These are phyloP conservation scores for Trametes pubescens DNA, from an alignment of 1,284 basidiomycete species.

Conservation along the genomic window DNA sequence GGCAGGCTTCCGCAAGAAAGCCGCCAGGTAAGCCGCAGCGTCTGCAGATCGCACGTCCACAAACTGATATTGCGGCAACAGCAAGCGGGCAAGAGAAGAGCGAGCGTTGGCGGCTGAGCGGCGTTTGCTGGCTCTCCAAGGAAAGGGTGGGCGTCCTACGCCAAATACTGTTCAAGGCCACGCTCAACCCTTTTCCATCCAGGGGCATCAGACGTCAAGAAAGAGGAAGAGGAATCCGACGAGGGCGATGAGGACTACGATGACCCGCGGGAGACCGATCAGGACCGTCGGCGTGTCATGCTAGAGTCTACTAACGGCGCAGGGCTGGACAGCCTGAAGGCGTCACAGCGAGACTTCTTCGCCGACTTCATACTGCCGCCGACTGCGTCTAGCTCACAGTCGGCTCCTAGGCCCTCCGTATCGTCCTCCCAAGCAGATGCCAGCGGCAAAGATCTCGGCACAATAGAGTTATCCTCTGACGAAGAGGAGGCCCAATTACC, in stretches of 20 bases:
- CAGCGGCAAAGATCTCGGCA: background rate
- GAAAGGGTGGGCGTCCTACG: slow-evolving; percentile 38
- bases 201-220: slow-evolving; percentile 34
- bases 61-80: slow-evolving; percentile 40
- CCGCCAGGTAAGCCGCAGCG: slow-evolving; percentile 58
- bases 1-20: slow-evolving; percentile 72
- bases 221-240: slow-evolving; percentile 32
- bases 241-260: slow-evolving; percentile 35
- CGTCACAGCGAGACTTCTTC: slow-evolving; percentile 53
- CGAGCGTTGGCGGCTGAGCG: slow-evolving; percentile 75
- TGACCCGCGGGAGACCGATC: slow-evolving; percentile 61
- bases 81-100: slow-evolving; percentile 79
- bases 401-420: background rate
- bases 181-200: slow-evolving; percentile 7
- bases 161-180: background rate
- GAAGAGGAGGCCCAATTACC: slow-evolving; percentile 7
- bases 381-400: background rate
- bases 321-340: slow-evolving; percentile 47
- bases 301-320: slow-evolving; percentile 50
- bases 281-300: slow-evolving; percentile 59
- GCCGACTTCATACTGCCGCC: slow-evolving; percentile 55
- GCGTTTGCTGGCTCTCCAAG: slow-evolving; percentile 57
- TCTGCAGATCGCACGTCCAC: background rate
- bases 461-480: slow-evolving; percentile 26
- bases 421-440: background rate